phyloP scores from a whole-genome alignment of 108 stramenopile genomes.

The Hondaea fermentalgiana region DNA sequence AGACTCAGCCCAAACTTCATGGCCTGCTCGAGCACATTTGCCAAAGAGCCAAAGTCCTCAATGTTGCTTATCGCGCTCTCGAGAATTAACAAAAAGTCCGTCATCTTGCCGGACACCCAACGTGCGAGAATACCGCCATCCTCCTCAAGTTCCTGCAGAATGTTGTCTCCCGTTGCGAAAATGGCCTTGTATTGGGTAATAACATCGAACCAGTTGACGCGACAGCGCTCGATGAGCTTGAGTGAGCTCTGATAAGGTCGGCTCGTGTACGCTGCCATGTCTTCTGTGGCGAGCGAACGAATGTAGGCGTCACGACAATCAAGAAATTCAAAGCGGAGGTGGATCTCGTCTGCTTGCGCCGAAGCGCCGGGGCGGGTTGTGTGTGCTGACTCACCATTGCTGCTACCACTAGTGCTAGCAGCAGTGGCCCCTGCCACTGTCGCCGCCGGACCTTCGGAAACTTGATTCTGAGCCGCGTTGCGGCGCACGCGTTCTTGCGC shows the following conservation, averaged over 20 bases:
- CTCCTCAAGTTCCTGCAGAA: background rate
- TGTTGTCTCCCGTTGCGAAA: constrained; percentile 10
- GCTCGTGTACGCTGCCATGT: background rate
- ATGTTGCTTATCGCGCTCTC: background rate
- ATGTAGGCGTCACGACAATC: constrained; percentile 1
- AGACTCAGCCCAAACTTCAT: constrained; percentile 14
- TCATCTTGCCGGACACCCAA: constrained; percentile 15
- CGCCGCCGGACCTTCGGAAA: background rate
- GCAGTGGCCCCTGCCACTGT: background rate
- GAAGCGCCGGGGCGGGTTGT: background rate
- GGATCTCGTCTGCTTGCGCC: background rate
- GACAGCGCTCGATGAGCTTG: constrained; percentile 1
- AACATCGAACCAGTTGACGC: constrained; percentile 15
- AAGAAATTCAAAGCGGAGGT: background rate
- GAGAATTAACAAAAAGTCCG: background rate
- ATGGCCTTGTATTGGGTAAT: constrained; percentile 15
- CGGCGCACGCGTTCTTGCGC: background rate
- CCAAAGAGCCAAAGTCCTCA: background rate
- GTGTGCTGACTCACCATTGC: too few relatives aligned
- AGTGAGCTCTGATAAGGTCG: background rate
- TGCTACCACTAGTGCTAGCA: background rate
- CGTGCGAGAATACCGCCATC: constrained; percentile 9
- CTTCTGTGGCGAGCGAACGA: background rate
- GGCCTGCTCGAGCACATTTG: background rate
- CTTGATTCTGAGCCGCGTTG: background rate